Conservation (phyloP, 139 green algal species). For the Coelastrella sp. region DNA sequence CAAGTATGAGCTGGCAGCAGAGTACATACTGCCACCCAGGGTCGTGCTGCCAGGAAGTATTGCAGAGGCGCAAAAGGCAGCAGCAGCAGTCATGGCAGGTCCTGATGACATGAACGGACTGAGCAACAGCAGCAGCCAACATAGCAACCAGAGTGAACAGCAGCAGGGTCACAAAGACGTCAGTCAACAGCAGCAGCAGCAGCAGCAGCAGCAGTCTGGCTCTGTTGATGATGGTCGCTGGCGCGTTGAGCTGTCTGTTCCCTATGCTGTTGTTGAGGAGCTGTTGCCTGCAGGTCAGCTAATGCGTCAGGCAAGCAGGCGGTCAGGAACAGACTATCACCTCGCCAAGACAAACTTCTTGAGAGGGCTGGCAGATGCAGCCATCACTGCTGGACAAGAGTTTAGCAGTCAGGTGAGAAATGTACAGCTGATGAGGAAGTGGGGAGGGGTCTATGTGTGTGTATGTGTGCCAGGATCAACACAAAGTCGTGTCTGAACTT, state of each 20-base stretch:
- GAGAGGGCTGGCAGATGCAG: slow-evolving; percentile 54
- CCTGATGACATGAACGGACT: not conserved
- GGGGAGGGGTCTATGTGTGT: no score
- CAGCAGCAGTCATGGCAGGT: not conserved
- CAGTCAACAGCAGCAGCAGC: no score
- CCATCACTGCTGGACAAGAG: slow-evolving; percentile 31
- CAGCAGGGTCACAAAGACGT: no score
- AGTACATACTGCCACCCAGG: slow-evolving; percentile 78
- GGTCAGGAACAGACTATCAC: slow-evolving; percentile 73
- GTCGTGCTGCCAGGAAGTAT: slow-evolving; percentile 15
- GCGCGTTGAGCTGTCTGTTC: slow-evolving; percentile 36
- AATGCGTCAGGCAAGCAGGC: slow-evolving; percentile 58
- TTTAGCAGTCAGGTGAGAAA: slow-evolving; percentile 45
- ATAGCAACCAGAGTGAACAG: not conserved
- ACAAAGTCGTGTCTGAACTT: no score
- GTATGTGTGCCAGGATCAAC: no score
- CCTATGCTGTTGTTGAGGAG: slow-evolving; percentile 75
- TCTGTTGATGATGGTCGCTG: slow-evolving; percentile 33
- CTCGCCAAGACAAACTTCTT: slow-evolving; percentile 83
- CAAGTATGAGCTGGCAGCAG: slow-evolving; percentile 83
- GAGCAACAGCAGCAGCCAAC: not conserved
- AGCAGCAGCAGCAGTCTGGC: not conserved
- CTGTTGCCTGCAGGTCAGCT: slow-evolving; percentile 89
- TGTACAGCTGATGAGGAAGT: no score
- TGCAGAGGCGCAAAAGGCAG: slow-evolving; percentile 3